These are phyloP conservation scores for Eimeria praecox DNA, from an alignment of 169 alveolate genomes.

Conservation along the genomic window DNA sequence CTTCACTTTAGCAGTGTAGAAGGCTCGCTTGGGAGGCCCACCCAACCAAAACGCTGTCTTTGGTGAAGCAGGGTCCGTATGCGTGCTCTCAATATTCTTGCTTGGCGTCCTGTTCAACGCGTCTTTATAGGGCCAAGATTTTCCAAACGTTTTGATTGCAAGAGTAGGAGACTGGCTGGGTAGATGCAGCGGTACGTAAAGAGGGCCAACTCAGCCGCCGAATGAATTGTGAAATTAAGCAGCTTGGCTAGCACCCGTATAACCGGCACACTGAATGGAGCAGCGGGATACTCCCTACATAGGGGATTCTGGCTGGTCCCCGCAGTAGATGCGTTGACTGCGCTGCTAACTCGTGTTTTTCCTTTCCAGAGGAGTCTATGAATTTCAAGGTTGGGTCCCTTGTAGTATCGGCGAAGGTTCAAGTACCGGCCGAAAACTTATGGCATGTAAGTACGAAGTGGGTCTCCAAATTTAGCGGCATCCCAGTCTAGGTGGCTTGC, in stretches of 20 bases:
- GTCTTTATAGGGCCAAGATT: neutral
- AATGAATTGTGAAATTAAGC: neutral
- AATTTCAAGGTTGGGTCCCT: neutral
- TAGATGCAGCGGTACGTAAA: neutral
- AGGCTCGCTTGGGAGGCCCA: neutral
- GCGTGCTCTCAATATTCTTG: neutral
- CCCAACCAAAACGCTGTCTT: neutral
- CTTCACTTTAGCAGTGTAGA: neutral
- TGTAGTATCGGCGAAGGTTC: neutral
- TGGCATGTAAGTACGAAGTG: neutral
- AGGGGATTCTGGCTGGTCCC: neutral
- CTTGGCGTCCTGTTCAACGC: neutral
- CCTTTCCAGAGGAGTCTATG: neutral
- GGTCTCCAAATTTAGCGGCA: neutral
- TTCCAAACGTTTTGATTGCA: neutral
- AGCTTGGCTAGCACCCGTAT: neutral
- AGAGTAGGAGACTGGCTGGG: neutral
- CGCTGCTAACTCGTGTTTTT: neutral
- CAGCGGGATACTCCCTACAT: neutral
- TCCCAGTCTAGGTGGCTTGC: neutral
- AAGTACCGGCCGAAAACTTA: neutral
- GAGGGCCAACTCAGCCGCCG: neutral
- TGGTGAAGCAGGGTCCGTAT: neutral
- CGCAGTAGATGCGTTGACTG: neutral
- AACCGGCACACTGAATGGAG: neutral